Base-by-base conservation (phyloP, 208 protist genomes). In the Acanthamoeba divionensis region DNA sequence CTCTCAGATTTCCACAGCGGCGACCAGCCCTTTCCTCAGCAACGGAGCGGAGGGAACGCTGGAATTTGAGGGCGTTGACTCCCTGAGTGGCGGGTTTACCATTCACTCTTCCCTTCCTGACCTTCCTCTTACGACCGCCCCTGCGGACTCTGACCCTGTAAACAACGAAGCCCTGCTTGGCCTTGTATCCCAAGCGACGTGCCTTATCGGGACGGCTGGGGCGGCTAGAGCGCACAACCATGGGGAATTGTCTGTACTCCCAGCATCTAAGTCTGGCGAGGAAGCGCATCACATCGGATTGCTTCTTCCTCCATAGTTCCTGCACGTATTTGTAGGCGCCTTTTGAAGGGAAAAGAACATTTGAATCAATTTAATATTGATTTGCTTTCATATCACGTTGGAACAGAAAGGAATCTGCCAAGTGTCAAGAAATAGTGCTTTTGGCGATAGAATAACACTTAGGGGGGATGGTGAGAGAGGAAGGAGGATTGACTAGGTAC, bases 261-360 rank as follows among this genome's bases (percentile, higher is more conserved):
- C 99, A 99, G 92, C 95, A 95, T 90, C 99, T 97, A 57, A 99
- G 95, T 91, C 99, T 97, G 89, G 97, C 95, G 57, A 99, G 96
- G 97, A 99, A 99, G 93, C 98, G 97, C 93, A 99, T 96, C 92
- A 98, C 98, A 97, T 99, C 99, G 94, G 97, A 99, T 97, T 99
- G 99, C 96, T 99, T 99, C 95, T 99, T 99, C 94, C 98, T 99
- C 97, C 98, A 99, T 45, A 99, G 94, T 95, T 99, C 99, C 80
- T 99, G 97, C 92, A 99, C 88, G 95, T 99, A 99, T 96, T 99
- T 99, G 97, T 99, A 99, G 69, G 98, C 98, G 67, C 99, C 99
- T 98, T 98, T 99, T 62, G 54, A 95, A 89, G 66, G 73, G 92
- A 47, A 21, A 2, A 50, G 9, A 79, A 91, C 41, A 91, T 44